Evolutionary conservation across 495 filamentous ascomycete species (phyloP), one percentile per base, ranked within the genome.

Genomic region (Cryomyces minteri): DNA sequence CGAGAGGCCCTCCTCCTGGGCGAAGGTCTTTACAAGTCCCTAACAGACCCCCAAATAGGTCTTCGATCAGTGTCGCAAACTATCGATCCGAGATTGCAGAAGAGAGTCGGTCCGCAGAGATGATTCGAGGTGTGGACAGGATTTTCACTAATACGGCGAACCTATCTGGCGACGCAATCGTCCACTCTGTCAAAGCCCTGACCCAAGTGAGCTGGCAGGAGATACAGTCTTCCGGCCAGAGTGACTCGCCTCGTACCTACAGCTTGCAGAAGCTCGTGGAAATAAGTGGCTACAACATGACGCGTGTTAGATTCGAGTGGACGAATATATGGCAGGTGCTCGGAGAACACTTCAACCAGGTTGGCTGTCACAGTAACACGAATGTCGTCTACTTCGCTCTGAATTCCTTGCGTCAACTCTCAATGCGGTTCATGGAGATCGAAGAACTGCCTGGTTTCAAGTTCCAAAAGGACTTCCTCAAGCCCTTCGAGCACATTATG

Each of bases 211-310:
- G 90, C 62, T 95, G 90, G 90, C 88, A 96, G 54, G 90, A 99
- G 58, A 99, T 99, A 52, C 84, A 88, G 57, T 90, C 85, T 6
- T 95, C 88, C 0, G 90, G 92, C 6, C 86, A 92, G 44, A 94
- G 84, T 52, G 87, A 95, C 40, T 86, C 83, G 28, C 92, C 90
- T 2, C 77, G 92, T 41, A 96, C 88, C 6, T 96, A 94, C 65
- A 94, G 86, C 58, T 66, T 99, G 41, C 90, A 99, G 58, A 99
- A 99, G 62, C 71, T 96, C 43, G 92, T 99, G 31, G 90, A 99
- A 62, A 95, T 99, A 60, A 88, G 83, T 62, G 94, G 92, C 57
- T 96, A 96, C 72, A 99, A 99, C 64, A 96, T 99, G 92, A 88
- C 80, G 39, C 78, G 90, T 67, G 88, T 99, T 10, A 77, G 90